Evolutionary conservation across 768 basidiomycete species (phyloP), one percentile per base, ranked within the genome.

Genomic region (Phlegmacium glaucopus): DNA sequence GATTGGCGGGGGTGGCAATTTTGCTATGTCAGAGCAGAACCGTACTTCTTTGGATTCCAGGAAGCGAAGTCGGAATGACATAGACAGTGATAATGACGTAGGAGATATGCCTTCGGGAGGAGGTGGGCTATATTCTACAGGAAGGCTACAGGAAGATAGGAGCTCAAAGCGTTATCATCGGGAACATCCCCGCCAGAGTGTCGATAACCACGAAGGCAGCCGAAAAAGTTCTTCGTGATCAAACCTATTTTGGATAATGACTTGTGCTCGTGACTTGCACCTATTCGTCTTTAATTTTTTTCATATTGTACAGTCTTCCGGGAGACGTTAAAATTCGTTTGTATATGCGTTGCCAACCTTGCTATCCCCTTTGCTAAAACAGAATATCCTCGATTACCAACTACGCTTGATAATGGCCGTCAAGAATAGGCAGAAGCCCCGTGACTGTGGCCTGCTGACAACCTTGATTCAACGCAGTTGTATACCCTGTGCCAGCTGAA

Each of bases 21-120:
- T 61, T 43, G 50, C 62, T 49, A 50, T 61, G 51, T 59, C 70
- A 53, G 72, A 72, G 56, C 75, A 70, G 61, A 65, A 61, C 51
- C 72, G 65, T 29, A 64, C 70, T 47, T 53, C 65, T 60, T 55
- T 68, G 58, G 78, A 77, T 39, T 62, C 74, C 34, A 77, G 79
- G 61, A 85, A 83, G 60, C 74, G 83, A 47, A 72, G 68, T 52
- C 72, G 80, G 49, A 75, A 76, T 42, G 83, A 85, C 45, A 80
- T 83, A 40, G 81, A 82, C 46, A 77, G 67, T 39, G 77, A 76
- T 25, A 70, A 76, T 67, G 77, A 78, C 61, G 72, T 67, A 53
- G 68, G 58, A 22, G 63, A 46, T 46, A 54, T 36, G 43, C 58
- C 44, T 30, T 52, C 45, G 32, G 61, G 57, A 44, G 65, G 60